These are phyloP conservation scores for Plasmodiophora brassicae DNA, from an alignment of 208 protist species.

Conservation along the genomic window DNA sequence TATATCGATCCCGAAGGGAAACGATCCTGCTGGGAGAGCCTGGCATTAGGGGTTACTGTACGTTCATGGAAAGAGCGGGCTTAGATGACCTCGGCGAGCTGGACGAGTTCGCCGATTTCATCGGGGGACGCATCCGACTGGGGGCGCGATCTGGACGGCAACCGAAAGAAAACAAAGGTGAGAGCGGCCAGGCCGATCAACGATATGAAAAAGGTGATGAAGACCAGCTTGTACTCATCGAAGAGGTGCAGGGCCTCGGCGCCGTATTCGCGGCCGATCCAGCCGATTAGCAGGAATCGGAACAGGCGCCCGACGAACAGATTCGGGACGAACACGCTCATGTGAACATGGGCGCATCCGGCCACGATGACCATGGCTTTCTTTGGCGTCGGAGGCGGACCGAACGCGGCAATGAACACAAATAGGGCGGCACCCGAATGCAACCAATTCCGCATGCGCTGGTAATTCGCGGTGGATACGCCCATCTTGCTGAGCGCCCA, in stretches of 20 bases:
- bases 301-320: neutral
- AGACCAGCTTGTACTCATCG: neutral
- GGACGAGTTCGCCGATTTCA: too few relatives aligned
- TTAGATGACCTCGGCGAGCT: too few relatives aligned
- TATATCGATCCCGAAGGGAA: too few relatives aligned
- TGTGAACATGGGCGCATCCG: neutral
- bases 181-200: neutral
- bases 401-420: neutral
- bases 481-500: neutral
- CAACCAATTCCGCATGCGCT: neutral
- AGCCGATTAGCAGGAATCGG: constrained; percentile 1
- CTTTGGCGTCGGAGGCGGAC: neutral
- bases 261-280: neutral
- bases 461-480: neutral
- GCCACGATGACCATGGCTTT: constrained; percentile 14
- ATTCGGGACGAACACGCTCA: neutral
- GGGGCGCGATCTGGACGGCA: neutral
- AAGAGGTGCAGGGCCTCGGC: neutral
- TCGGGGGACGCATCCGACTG: too few relatives aligned
- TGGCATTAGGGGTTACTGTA: too few relatives aligned
- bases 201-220: neutral
- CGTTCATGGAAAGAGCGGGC: too few relatives aligned
- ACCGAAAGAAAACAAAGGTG: neutral
- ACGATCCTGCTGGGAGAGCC: too few relatives aligned
- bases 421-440: neutral